These are phyloP conservation scores for Kregervanrija pseudodelftensis DNA, from an alignment of 805 yeast species.

Conservation along the genomic window DNA sequence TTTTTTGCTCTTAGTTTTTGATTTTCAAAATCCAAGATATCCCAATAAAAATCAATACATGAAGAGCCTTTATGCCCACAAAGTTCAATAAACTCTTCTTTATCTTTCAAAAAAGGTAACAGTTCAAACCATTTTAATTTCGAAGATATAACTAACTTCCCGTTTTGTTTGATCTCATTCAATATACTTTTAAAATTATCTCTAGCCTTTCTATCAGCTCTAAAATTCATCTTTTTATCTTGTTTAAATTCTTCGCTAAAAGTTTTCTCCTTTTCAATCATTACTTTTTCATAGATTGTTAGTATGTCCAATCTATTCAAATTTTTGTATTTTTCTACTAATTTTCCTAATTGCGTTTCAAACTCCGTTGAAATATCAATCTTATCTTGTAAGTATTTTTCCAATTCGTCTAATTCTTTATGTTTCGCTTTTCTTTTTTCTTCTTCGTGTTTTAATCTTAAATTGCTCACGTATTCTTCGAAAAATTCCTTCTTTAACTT, in stretches of 20 bases:
- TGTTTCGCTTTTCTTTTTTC: slow-evolving; percentile 25
- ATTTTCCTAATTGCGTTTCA: not conserved
- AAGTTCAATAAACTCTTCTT: slow-evolving; percentile 48
- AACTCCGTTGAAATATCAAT: slow-evolving; percentile 1
- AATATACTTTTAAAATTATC: slow-evolving; percentile 48
- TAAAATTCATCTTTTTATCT: slow-evolving; percentile 36
- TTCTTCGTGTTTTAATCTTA: slow-evolving; percentile 30
- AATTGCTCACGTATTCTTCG: slow-evolving; percentile 36
- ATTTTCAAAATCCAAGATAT: slow-evolving; percentile 55
- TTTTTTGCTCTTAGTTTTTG: slow-evolving; percentile 49
- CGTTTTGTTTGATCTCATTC: slow-evolving; percentile 24
- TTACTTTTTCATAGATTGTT: slow-evolving; percentile 34
- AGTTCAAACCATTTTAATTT: slow-evolving; percentile 56
- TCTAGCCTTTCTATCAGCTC: slow-evolving; percentile 60
- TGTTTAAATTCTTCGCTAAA: slow-evolving; percentile 23
- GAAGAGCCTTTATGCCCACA: slow-evolving; percentile 75
- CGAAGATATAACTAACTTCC: slow-evolving; percentile 31
- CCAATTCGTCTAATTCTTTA: slow-evolving; percentile 48
- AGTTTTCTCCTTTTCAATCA: slow-evolving; percentile 20
- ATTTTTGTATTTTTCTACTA: slow-evolving; percentile 41
- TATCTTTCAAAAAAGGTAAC: slow-evolving; percentile 42
- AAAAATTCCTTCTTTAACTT: slow-evolving; percentile 49
- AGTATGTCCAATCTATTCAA: slow-evolving; percentile 56
- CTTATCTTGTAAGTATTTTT: slow-evolving; percentile 34
- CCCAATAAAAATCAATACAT: slow-evolving; percentile 72